These are phyloP conservation scores for Cryptosporidium parvum DNA, from an alignment of 169 alveolate genomes.

Conservation along the genomic window DNA sequence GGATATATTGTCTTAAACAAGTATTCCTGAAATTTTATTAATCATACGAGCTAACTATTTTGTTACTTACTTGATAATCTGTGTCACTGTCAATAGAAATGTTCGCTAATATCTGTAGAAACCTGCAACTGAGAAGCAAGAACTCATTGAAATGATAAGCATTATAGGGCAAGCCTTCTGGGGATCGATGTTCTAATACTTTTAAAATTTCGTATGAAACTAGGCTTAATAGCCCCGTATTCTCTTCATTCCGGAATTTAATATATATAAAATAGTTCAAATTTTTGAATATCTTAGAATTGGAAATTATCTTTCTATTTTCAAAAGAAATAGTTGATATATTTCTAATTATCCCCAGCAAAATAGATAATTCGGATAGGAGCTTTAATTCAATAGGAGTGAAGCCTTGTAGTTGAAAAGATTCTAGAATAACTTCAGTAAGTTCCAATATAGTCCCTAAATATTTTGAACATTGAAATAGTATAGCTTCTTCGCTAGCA, in stretches of 20 bases:
- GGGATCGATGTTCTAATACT: not conserved
- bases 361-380: conserved; percentile 40
- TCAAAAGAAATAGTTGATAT: conserved; percentile 37
- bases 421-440: conserved; percentile 7
- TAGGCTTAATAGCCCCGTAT: conserved; percentile 15
- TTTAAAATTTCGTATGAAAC: conserved; percentile 4
- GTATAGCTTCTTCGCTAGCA: not conserved
- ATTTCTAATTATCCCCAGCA: conserved; percentile 43
- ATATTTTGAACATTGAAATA: not conserved
- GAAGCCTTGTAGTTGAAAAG: not conserved
- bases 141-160: not conserved
- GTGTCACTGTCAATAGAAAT: not conserved
- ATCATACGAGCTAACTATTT: not conserved
- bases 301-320: conserved; percentile 14
- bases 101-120: conserved; percentile 56
- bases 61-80: conserved; percentile 43
- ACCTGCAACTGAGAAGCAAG: conserved; percentile 22
- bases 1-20: conserved; percentile 37
- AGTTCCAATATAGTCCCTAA: not conserved
- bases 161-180: not conserved
- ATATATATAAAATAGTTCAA: conserved; percentile 8
- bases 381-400: not conserved
- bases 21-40: conserved; percentile 7
- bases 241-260: not conserved
- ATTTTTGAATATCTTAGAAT: conserved; percentile 22